Percentiles rank a stretch among this genome's conserved stretches.
Conservation (phyloP, 805 yeast species). For the Kuraishia hungarica region DNA sequence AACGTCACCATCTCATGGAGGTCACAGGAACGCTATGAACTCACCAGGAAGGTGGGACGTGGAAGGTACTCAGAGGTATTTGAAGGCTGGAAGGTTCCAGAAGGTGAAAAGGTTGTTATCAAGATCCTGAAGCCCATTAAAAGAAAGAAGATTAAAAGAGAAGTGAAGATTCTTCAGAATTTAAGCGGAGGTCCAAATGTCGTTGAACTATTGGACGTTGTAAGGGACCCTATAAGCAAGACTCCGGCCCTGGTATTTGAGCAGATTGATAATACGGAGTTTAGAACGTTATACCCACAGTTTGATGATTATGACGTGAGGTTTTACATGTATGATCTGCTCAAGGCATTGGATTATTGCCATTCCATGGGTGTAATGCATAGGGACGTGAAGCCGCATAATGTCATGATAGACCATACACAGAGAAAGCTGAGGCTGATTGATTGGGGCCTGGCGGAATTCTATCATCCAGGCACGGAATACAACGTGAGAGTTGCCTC, state of each 20-base stretch:
- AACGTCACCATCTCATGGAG: slow-evolving; percentile 58
- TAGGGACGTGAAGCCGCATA: slow-evolving; percentile 93
- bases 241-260: slow-evolving; percentile 88
- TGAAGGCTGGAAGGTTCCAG: slow-evolving; percentile 65
- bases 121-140: slow-evolving; percentile 91
- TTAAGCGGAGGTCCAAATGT: slow-evolving; percentile 81
- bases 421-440: slow-evolving; percentile 65
- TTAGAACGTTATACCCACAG: slow-evolving; percentile 72
- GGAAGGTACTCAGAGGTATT: slow-evolving; percentile 96
- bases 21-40: slow-evolving; percentile 44
- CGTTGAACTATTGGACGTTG: slow-evolving; percentile 69
- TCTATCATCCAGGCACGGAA: slow-evolving; percentile 82
- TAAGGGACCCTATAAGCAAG: slow-evolving; percentile 68
- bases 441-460: slow-evolving; percentile 96
- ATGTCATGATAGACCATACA: slow-evolving; percentile 87
- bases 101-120: slow-evolving; percentile 63
- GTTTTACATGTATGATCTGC: slow-evolving; percentile 71
- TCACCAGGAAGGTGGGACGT: slow-evolving; percentile 76
- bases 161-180: slow-evolving; percentile 80
- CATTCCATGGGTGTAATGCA: slow-evolving; percentile 96
- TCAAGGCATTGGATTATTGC: slow-evolving; percentile 79
- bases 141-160: slow-evolving; percentile 84
- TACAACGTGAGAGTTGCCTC: slow-evolving; percentile 93
- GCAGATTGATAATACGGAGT: slow-evolving; percentile 74
- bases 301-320: slow-evolving; percentile 70